Evolutionary conservation across 805 yeast species (phyloP).

Genomic region (Starmera quercuum): DNA sequence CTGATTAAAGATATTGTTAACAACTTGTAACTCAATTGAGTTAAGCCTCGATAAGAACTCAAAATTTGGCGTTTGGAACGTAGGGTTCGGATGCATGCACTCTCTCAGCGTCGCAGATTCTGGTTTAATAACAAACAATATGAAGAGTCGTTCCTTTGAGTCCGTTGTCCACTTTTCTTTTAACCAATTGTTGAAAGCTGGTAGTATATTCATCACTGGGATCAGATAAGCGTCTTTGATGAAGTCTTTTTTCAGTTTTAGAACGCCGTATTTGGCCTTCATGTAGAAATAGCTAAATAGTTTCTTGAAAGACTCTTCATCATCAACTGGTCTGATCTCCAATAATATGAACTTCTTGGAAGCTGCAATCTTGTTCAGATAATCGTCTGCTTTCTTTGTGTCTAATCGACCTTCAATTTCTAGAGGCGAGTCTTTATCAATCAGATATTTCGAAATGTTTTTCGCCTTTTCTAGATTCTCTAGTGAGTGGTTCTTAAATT

Average conservation of each 20-base stretch:
- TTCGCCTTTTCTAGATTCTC: conserved; percentile 18
- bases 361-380: conserved; percentile 38
- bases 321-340: conserved; percentile 25
- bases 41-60: conserved; percentile 12
- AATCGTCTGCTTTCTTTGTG: conserved; percentile 43
- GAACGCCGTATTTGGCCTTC: conserved; percentile 37
- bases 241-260: conserved; percentile 28
- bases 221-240: conserved; percentile 40
- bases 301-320: conserved; percentile 8
- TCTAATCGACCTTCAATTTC: conserved; percentile 60
- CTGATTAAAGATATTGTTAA: conserved; percentile 14
- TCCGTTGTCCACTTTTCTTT: neutral
- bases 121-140: conserved; percentile 15
- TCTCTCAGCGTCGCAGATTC: conserved; percentile 3
- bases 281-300: conserved; percentile 26
- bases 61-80: conserved; percentile 4
- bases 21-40: conserved; percentile 12
- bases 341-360: conserved; percentile 49
- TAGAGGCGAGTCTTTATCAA: conserved; percentile 25
- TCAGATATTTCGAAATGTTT: conserved; percentile 6
- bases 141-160: conserved; percentile 7
- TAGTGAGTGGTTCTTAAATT: conserved; percentile 21
- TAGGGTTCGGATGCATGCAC: neutral
- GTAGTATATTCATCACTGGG: conserved; percentile 19
- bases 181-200: conserved; percentile 2